Conservation (phyloP, 805 yeast species). For the Cyberlindnera mycetangii region DNA sequence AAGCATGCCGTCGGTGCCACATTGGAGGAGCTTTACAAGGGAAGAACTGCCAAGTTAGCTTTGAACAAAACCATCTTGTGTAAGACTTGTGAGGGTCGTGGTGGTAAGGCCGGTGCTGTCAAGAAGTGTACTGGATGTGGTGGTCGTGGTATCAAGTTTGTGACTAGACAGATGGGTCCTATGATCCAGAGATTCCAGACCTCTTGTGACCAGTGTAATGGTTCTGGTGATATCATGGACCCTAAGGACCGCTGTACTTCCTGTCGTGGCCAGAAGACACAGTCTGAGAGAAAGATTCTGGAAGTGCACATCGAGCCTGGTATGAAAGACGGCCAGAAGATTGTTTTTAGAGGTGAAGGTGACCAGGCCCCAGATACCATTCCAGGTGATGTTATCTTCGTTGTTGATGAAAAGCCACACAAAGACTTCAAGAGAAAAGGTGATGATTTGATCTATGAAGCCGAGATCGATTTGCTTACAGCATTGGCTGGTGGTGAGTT, state of each 20-base stretch:
- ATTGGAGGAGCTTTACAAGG: slow-evolving; percentile 90
- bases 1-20: slow-evolving; percentile 83
- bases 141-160: slow-evolving; percentile 89
- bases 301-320: slow-evolving; percentile 96
- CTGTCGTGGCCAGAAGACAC: slow-evolving; percentile 88
- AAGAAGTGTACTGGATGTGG: slow-evolving; percentile 83
- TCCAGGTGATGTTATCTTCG: slow-evolving; percentile 95
- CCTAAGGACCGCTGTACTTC: slow-evolving; percentile 83
- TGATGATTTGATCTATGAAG: slow-evolving; percentile 80
- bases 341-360: slow-evolving; percentile 92
- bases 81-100: slow-evolving; percentile 86
- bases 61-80: slow-evolving; percentile 89
- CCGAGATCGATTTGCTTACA: slow-evolving; percentile 86
- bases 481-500: slow-evolving; percentile 96
- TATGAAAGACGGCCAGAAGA: slow-evolving; percentile 90
- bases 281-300: slow-evolving; percentile 83
- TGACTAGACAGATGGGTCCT: slow-evolving; percentile 98
- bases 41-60: slow-evolving; percentile 91
- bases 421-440: slow-evolving; percentile 81
- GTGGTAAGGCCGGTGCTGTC: slow-evolving; percentile 91
- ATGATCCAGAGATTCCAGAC: slow-evolving; percentile 98
- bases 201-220: slow-evolving; percentile 87
- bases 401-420: slow-evolving; percentile 88
- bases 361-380: slow-evolving; percentile 94
- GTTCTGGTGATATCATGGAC: slow-evolving; percentile 85